phyloP scores from a whole-genome alignment of 192 early-diverging fungal genomes.

The Podila verticillata region DNA sequence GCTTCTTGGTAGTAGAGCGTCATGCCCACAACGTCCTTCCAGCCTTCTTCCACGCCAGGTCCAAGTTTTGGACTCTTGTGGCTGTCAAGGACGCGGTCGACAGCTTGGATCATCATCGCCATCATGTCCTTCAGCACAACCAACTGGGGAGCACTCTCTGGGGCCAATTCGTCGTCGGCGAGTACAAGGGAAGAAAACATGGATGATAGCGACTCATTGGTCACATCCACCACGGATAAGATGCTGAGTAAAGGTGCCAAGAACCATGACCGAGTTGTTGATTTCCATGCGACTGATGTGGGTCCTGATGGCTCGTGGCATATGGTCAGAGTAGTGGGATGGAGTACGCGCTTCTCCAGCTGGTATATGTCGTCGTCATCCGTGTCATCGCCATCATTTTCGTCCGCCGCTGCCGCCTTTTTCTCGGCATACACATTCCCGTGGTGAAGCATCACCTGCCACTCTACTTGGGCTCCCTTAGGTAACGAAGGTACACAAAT shows the following conservation, averaged over 20 bases:
- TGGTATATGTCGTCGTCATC: constrained; percentile 38
- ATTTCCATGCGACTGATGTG: constrained; percentile 7
- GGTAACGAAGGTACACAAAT: constrained; percentile 71
- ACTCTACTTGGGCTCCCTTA: constrained; percentile 69
- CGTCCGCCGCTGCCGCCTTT: neutral
- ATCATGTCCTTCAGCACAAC: constrained; percentile 16
- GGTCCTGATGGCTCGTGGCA: constrained; percentile 12
- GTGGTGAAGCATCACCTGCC: constrained; percentile 64
- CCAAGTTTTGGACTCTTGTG: constrained; percentile 4
- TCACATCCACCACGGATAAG: constrained; percentile 11
- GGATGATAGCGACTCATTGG: constrained; percentile 3
- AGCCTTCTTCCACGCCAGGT: constrained; percentile 23
- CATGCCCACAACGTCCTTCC: constrained; percentile 33
- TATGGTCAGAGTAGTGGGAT: constrained; percentile 5
- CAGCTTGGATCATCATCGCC: constrained; percentile 27
- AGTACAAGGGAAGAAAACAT: constrained; percentile 11
- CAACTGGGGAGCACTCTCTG: neutral
- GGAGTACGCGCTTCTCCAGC: constrained; percentile 33
- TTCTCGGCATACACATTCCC: constrained; percentile 42
- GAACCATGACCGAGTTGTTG: constrained; percentile 36
- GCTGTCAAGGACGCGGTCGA: constrained; percentile 22
- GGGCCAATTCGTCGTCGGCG: neutral
- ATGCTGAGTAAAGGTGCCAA: constrained; percentile 22
- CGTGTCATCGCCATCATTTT: constrained; percentile 36
- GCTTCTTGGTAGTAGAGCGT: constrained; percentile 35